Evolutionary conservation across 2,329 filamentous ascomycete species (phyloP), one percentile per base, ranked within the genome.

Genomic region (Beauveria sp.): DNA sequence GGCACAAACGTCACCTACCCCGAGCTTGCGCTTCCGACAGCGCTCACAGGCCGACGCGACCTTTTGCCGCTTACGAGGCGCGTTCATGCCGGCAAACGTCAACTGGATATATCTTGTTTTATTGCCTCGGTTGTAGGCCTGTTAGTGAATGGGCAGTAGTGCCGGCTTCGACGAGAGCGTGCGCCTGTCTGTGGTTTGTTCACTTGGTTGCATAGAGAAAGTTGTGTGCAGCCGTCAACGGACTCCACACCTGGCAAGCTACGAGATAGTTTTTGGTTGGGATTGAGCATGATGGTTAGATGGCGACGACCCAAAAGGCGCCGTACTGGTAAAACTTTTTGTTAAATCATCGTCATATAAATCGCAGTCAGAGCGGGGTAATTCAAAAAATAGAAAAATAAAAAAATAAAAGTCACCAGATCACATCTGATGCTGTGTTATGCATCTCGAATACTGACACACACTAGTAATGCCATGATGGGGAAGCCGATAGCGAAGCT

Each of bases 11-110:
- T 37, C 34, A 28, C 47, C 14, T 50, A 62, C 61, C 24, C 61
- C 61, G 2, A 62, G 55, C 28, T 62, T 62, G 26, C 61, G 48
- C 24, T 59, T 50, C 8, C 61, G 55, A 28, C 61, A 62, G 14
- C 61, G 40, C 50, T 59, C 46, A 34, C 61, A 62, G 10, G 61
- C 61, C 20, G 61, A 62, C 6, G 50, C 41, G 6, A 62, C 61
- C 37, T 62, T 62, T 53, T 62, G 61, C n/a, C 61, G 61, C 43
- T 62, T 62, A 18, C 55, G 55, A 47, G 47, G 5, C 5, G 61
- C 50, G 12, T 44, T 55, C 61, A 62, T 62, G 22, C 20, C 20
- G 55, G 16, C 26, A 8, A 20, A 18, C 8, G 41, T 16, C n/a
- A 46, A 12, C 5, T 10, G 34, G 5, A 6, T 37, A 16, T 37